Conservation (phyloP, 768 basidiomycete species). For the Artomyces pyxidatus region DNA sequence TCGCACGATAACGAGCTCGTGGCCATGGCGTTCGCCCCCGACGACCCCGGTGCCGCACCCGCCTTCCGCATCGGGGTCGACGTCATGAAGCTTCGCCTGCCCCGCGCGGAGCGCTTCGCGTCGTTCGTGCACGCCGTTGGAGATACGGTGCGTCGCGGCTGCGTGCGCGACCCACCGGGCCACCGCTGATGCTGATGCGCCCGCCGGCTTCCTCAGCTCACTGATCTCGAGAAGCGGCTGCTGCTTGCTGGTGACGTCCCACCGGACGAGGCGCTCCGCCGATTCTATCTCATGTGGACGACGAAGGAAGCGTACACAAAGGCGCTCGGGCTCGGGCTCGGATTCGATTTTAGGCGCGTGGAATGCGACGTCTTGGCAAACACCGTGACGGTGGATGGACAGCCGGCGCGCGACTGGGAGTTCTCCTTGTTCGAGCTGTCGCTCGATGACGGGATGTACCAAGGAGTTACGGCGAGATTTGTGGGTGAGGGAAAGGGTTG, state of each 20-base stretch:
- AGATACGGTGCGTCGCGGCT: conserved; percentile 44
- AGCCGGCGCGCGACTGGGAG: conserved; percentile 51
- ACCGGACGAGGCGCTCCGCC: conserved; percentile 42
- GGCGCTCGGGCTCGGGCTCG: conserved; percentile 74
- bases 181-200: conserved; percentile 1
- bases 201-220: conserved; percentile 26
- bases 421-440: conserved; percentile 54
- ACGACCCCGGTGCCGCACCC: conserved; percentile 46
- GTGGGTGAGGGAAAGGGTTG: conserved; percentile 31
- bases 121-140: conserved; percentile 57
- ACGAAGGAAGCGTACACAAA: conserved; percentile 90
- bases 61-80: conserved; percentile 61
- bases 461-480: conserved; percentile 60
- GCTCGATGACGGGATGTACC: conserved; percentile 45
- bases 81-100: conserved; percentile 70
- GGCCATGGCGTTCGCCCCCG: conserved; percentile 50
- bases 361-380: conserved; percentile 54
- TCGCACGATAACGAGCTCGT: conserved; percentile 73
- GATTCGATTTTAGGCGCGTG: conserved; percentile 73
- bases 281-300: conserved; percentile 83
- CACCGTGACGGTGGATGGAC: conserved; percentile 51
- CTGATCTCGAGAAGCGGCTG: conserved; percentile 26
- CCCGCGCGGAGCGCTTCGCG: conserved; percentile 44
- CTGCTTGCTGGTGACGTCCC: conserved; percentile 30
- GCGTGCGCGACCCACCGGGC: conserved; percentile 4